Percentiles rank a stretch among this genome's conserved stretches.
These are phyloP conservation scores for Skeletonema marinoi DNA, from an alignment of 108 stramenopile genomes.

Conservation along the genomic window DNA sequence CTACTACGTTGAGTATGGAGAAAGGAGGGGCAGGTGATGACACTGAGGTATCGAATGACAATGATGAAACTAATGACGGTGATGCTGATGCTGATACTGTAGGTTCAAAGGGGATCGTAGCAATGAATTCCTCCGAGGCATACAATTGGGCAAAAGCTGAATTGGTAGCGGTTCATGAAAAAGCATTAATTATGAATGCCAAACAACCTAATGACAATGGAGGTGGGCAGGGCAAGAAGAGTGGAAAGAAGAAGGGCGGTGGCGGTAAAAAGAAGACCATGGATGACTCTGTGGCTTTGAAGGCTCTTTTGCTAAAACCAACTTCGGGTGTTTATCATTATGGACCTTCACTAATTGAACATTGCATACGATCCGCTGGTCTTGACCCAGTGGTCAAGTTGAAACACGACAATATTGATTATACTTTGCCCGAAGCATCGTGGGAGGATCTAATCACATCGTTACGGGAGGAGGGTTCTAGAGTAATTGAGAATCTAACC, in stretches of 20 bases:
- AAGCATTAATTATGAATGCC: constrained; percentile 4
- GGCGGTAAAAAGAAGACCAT: constrained; percentile 64
- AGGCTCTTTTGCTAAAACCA: constrained; percentile 62
- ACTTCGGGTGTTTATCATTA: constrained; percentile 84
- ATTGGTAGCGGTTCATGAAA: constrained; percentile 31
- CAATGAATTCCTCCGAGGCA: constrained; percentile 48
- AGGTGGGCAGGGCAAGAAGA: constrained; percentile 32
- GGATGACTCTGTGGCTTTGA: constrained; percentile 47
- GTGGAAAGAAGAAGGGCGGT: constrained; percentile 32
- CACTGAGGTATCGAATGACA: constrained; percentile 4
- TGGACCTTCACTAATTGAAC: constrained; percentile 86
- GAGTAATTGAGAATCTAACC: constrained; percentile 50
- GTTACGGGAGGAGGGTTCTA: constrained; percentile 58
- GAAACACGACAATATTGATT: constrained; percentile 44
- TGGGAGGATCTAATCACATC: constrained; percentile 54
- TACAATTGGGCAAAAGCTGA: constrained; percentile 54
- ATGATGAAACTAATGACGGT: constrained; percentile 2
- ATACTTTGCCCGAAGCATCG: constrained; percentile 43
- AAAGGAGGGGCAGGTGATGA: constrained; percentile 7
- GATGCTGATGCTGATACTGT: neutral
- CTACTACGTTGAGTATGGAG: constrained; percentile 59
- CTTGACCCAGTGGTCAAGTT: constrained; percentile 58
- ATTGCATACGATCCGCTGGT: constrained; percentile 66
- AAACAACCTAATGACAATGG: constrained; percentile 17
- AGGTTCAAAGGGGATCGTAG: constrained; percentile 23